Percentiles rank a stretch among this genome's conserved stretches.
Evolutionary conservation across 257 asterid genomes (phyloP).

Genomic region (Parsonsia alboflavescens): DNA sequence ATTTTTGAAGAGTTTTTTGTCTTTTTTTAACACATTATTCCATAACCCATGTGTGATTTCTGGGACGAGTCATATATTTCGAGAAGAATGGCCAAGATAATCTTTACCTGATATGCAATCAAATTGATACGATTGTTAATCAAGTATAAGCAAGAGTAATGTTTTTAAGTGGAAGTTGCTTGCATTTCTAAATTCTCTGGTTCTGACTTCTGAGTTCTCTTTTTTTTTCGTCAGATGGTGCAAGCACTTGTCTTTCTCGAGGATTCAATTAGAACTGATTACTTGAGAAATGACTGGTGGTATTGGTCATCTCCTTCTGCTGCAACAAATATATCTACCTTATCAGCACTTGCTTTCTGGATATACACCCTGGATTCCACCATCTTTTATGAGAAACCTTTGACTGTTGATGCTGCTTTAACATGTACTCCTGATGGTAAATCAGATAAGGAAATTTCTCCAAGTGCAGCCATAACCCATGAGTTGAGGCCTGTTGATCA

Average conservation of each 20-base stretch:
- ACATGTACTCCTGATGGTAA: constrained; percentile 28
- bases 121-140: not conserved
- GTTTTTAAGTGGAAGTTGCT: not conserved
- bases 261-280: constrained; percentile 68
- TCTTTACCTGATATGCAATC: not conserved
- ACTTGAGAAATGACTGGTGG: constrained; percentile 78
- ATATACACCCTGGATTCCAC: constrained; percentile 74
- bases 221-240: constrained; percentile 56
- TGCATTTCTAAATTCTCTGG: constrained; percentile 1
- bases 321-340: constrained; percentile 69
- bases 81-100: not conserved
- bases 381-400: constrained; percentile 62
- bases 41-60: not conserved
- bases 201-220: constrained; percentile 4
- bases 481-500: constrained; percentile 40
- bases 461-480: constrained; percentile 26
- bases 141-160: not conserved
- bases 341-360: constrained; percentile 81
- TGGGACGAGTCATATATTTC: not conserved
- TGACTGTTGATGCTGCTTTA: constrained; percentile 23
- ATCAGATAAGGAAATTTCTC: constrained; percentile 40
- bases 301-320: constrained; percentile 91
- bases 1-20: not conserved
- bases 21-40: not conserved
- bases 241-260: constrained; percentile 67